Conservation (phyloP, 2,329 filamentous ascomycete species). For the Teratosphaeria gauchensis region DNA sequence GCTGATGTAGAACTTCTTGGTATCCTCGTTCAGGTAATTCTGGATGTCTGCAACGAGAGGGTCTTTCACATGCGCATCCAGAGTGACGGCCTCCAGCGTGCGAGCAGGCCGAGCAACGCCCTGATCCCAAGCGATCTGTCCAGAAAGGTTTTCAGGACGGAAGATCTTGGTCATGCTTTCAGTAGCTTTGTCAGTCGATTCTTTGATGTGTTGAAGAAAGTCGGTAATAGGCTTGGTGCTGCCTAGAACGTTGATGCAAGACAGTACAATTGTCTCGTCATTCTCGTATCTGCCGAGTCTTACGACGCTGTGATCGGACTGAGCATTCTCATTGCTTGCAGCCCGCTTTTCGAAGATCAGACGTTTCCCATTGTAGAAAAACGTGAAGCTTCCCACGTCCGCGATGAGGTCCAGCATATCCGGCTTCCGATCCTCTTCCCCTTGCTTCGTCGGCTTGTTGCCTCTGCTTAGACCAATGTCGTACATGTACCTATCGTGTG, state of each 20-base stretch:
- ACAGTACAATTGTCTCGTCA: conserved; percentile 6
- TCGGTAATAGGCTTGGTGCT: conserved; percentile 23
- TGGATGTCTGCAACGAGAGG: conserved; percentile 59
- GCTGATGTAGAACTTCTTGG: conserved; percentile 66
- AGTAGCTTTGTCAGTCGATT: conserved; percentile 26
- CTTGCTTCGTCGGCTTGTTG: conserved; percentile 4
- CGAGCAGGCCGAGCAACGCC: conserved; percentile 48
- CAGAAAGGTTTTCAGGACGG: conserved; percentile 8
- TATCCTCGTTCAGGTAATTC: conserved; percentile 61
- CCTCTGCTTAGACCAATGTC: neutral
- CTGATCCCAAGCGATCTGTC: conserved; percentile 24
- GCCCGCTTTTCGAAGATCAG: conserved; percentile 5
- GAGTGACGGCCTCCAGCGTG: conserved; percentile 63
- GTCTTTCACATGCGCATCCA: conserved; percentile 56
- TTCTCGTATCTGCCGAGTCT: neutral
- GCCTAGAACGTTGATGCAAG: conserved; percentile 15
- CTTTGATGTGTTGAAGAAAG: conserved; percentile 37
- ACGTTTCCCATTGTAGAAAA: conserved; percentile 1
- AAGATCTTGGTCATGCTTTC: conserved; percentile 12
- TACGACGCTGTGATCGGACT: neutral
- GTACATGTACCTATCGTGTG: conserved; percentile 16
- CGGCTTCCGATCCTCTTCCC: neutral
- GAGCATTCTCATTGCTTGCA: neutral
- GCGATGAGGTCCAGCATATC: conserved; percentile 14
- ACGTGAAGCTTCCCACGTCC: conserved; percentile 16